Conservation (phyloP, 768 basidiomycete genomes). For the Auricularia auricula-judae region DNA sequence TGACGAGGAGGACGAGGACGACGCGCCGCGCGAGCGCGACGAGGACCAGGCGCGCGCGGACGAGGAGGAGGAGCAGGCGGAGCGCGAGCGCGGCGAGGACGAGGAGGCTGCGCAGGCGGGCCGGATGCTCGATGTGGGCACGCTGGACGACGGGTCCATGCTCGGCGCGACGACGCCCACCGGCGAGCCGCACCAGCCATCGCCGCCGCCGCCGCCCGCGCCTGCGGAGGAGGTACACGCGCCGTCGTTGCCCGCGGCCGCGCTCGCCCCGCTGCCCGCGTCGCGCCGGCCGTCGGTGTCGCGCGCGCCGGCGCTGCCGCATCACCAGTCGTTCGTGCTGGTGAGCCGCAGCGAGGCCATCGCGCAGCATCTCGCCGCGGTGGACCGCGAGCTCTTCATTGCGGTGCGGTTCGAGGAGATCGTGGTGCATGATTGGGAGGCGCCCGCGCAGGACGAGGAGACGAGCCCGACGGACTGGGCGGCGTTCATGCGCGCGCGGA, state of each 20-base stretch:
- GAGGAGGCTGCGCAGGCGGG: not conserved
- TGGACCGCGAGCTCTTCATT: constrained; percentile 80
- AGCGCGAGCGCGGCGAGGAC: not conserved
- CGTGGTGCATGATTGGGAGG: constrained; percentile 57
- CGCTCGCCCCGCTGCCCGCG: constrained; percentile 13
- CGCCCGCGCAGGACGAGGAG: constrained; percentile 34
- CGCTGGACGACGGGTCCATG: not conserved
- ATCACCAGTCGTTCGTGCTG: constrained; percentile 70
- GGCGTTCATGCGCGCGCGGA: constrained; percentile 56
- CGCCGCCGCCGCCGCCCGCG: not conserved
- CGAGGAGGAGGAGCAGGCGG: constrained; percentile 4
- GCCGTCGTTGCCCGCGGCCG: constrained; percentile 11
- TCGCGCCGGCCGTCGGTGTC: constrained; percentile 13
- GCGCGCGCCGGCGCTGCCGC: constrained; percentile 20
- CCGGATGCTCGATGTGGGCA: not conserved
- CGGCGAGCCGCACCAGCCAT: not conserved
- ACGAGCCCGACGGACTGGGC: constrained; percentile 75
- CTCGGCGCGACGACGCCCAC: not conserved
- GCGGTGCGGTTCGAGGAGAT: constrained; percentile 81
- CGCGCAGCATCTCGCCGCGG: constrained; percentile 74
- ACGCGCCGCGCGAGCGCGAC: not conserved
- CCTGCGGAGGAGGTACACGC: constrained; percentile 4
- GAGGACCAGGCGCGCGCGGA: constrained; percentile 1
- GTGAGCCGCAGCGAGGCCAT: constrained; percentile 46
- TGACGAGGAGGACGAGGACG: constrained; percentile 6